These are phyloP conservation scores for Dichomitus squalens DNA, from an alignment of 1,284 basidiomycete species.

Conservation along the genomic window DNA sequence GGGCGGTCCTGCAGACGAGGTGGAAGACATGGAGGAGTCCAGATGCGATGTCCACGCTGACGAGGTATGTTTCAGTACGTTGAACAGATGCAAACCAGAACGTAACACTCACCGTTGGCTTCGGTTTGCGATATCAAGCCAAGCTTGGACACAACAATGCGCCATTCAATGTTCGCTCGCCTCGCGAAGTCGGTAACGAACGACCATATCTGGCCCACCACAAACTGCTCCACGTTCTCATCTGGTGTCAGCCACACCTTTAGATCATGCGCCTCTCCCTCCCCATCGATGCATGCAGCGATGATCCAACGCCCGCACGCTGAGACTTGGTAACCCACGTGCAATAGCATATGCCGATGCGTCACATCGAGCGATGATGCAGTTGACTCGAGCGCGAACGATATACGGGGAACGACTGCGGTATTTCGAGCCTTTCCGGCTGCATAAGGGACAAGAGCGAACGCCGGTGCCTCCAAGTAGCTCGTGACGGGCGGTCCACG, in stretches of 20 bases:
- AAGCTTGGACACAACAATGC: conserved; percentile 68
- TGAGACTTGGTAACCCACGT: conserved; percentile 72
- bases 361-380: conserved; percentile 62
- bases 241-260: conserved; percentile 64
- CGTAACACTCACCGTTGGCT: conserved; percentile 59
- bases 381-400: conserved; percentile 46
- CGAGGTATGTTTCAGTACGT: conserved; percentile 1
- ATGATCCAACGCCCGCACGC: conserved; percentile 73
- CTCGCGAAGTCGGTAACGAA: conserved; percentile 62
- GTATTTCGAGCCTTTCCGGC: conserved; percentile 31
- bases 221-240: conserved; percentile 41
- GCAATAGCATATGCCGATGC: conserved; percentile 70
- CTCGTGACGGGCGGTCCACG: conserved; percentile 39
- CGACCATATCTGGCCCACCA: conserved; percentile 63
- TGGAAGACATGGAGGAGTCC: conserved; percentile 35
- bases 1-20: conserved; percentile 40
- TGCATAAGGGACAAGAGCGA: conserved; percentile 57
- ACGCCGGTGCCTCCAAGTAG: conserved; percentile 66
- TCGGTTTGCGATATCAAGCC: conserved; percentile 62
- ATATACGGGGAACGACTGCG: conserved; percentile 32
- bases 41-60: conserved; percentile 69
- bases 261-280: conserved; percentile 71
- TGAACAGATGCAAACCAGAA: conserved; percentile 3
- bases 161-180: conserved; percentile 77
- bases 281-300: conserved; percentile 74